These are phyloP conservation scores for Ceratocystis variospora DNA, from an alignment of 2,329 filamentous ascomycete species.

Conservation along the genomic window DNA sequence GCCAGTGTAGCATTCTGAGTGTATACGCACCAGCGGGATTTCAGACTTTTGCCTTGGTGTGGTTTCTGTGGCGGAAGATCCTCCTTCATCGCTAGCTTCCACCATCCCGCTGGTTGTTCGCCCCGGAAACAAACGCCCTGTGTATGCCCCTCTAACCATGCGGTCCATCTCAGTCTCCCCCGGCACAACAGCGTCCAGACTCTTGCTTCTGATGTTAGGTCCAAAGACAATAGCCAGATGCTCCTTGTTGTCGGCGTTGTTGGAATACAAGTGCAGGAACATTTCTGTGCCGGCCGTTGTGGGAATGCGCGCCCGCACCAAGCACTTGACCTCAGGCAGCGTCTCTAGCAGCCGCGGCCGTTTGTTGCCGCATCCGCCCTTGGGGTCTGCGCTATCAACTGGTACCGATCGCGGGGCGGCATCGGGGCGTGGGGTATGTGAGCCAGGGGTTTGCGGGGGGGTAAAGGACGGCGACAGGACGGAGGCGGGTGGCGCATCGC, in stretches of 20 bases:
- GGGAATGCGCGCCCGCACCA: slow-evolving; percentile 87
- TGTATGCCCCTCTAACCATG: slow-evolving; percentile 90
- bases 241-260: slow-evolving; percentile 87
- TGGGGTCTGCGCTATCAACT: slow-evolving; percentile 45
- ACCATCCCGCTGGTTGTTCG: slow-evolving; percentile 58
- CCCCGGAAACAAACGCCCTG: slow-evolving; percentile 73
- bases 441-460: slow-evolving; percentile 51
- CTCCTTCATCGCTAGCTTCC: slow-evolving; percentile 20
- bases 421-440: slow-evolving; percentile 35
- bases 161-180: slow-evolving; percentile 79
- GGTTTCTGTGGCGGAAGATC: background rate
- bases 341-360: slow-evolving; percentile 58
- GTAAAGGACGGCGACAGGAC: slow-evolving; percentile 80
- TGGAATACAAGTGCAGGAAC: slow-evolving; percentile 91
- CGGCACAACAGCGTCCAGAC: slow-evolving; percentile 54
- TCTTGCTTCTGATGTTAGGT: slow-evolving; percentile 60
- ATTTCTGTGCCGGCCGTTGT: slow-evolving; percentile 87
- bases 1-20: slow-evolving; percentile 96
- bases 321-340: slow-evolving; percentile 77
- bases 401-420: slow-evolving; percentile 39
- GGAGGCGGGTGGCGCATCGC: slow-evolving; percentile 41
- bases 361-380: slow-evolving; percentile 47
- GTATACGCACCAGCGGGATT: slow-evolving; percentile 72
- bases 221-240: slow-evolving; percentile 97
- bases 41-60: background rate